Conservation (phyloP, 2,329 filamentous ascomycete genomes). For the Aureobasidium mangrovei region DNA sequence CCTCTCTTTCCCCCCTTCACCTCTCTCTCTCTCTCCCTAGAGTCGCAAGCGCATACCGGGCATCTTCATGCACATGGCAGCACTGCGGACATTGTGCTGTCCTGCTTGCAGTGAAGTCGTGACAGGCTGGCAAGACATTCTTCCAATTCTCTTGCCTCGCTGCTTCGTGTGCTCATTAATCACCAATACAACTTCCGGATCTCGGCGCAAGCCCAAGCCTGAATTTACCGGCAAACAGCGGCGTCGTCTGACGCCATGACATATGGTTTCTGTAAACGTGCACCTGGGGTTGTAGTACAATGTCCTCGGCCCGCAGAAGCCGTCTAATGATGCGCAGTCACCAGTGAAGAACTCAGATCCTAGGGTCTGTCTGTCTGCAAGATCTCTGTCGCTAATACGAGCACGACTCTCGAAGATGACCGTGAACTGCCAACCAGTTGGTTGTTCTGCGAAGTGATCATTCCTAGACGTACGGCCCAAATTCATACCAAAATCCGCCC, state of each 20-base stretch:
- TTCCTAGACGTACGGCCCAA: too few species aligned
- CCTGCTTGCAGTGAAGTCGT: not conserved
- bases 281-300: not conserved
- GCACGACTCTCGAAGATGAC: too few species aligned
- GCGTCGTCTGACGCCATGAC: not conserved
- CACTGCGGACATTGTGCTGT: not conserved
- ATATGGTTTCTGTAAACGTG: not conserved
- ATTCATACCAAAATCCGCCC: not conserved
- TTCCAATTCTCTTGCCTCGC: not conserved
- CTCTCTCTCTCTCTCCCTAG: not conserved
- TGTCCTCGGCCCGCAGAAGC: constrained; percentile 1
- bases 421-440: too few species aligned
- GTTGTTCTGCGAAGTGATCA: too few species aligned
- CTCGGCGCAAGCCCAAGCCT: not conserved
- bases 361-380: too few species aligned
- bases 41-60: not conserved
- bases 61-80: not conserved
- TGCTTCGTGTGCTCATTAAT: not conserved
- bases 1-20: too few species aligned
- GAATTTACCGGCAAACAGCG: constrained; percentile 6
- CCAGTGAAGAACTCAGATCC: not conserved
- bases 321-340: not conserved
- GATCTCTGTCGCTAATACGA: too few species aligned
- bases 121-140: not conserved
- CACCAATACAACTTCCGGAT: not conserved